These are phyloP conservation scores for Phoma sp. DNA, from an alignment of 2,329 filamentous ascomycete species.

Conservation along the genomic window DNA sequence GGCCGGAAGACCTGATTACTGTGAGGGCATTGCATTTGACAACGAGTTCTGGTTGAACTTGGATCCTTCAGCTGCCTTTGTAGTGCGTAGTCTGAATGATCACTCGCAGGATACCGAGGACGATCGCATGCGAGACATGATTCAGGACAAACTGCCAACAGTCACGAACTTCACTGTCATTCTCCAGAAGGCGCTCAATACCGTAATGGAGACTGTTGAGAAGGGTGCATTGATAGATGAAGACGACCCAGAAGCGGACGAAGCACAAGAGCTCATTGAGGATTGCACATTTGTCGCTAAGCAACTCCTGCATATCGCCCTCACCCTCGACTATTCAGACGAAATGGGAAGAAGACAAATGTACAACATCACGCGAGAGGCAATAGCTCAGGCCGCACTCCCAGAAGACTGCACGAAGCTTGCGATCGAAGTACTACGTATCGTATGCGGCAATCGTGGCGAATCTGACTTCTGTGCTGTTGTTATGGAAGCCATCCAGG, in stretches of 20 bases:
- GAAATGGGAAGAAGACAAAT: conserved; percentile 95
- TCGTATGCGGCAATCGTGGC: conserved; percentile 81
- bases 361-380: conserved; percentile 88
- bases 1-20: conserved; percentile 86
- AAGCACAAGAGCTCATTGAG: conserved; percentile 80
- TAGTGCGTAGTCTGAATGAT: conserved; percentile 91
- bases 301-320: conserved; percentile 89
- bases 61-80: conserved; percentile 85
- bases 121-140: conserved; percentile 74
- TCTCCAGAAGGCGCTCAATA: conserved; percentile 79
- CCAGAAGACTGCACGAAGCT: conserved; percentile 94
- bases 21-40: conserved; percentile 74
- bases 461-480: conserved; percentile 85
- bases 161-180: conserved; percentile 90
- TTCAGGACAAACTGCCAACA: conserved; percentile 94
- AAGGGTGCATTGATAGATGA: conserved; percentile 61
- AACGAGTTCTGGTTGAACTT: conserved; percentile 82
- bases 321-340: conserved; percentile 95
- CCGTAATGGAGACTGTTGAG: conserved; percentile 69
- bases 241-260: conserved; percentile 64
- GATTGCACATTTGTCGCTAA: conserved; percentile 96
- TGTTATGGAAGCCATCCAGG: conserved; percentile 91
- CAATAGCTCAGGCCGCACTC: conserved; percentile 82
- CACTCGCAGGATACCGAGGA: conserved; percentile 81
- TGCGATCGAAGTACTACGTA: conserved; percentile 79